Base-by-base conservation (phyloP, 2,329 filamentous ascomycete genomes). In the Fusarium anthophilum region DNA sequence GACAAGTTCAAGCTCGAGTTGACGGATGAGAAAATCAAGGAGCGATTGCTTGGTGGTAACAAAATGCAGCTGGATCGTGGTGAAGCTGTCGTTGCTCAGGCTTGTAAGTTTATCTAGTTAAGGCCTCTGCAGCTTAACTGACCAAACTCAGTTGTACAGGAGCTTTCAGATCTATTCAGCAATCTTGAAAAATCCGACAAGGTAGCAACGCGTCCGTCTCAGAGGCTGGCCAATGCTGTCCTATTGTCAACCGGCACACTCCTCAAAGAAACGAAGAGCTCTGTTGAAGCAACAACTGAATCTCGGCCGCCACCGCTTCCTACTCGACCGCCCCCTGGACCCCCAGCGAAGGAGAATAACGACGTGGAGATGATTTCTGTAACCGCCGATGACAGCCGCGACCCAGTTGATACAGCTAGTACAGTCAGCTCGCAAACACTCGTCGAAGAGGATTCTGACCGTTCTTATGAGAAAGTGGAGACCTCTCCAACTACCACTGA, bases 221-320 rank as follows among this genome's bases (percentile, higher is more conserved):
- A 93, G 76, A 90, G 94, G 73, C 87, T 98, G 39, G 95, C 95
- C 32, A 92, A 94, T 56, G 89, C 95, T 44, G 95, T 95, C 2
- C 86, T 98, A 28, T 89, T 94, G 4, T 86, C 86, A 7, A 87
- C 85, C 0, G 81, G 82, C 47, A 82, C 82, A 4, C 76, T 84
- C 10, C 77, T 84, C 9, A 80, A 80, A 30, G 79, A 80, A 32
- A 63, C 78, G 3, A 82, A 82, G 61, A 74, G 77, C 59, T 51
- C 77, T 17, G 55, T 73, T 8, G 80, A 82, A 54, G 41, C 75
- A 12, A 60, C 76, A 18, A 51, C 66, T 11, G 72, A 74, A 10
- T 39, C 76, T 8, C 74, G 79, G 20, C 85, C 86, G 6, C 88
- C 88, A 1, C 87, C 88, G 7, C 80, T 90, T 6, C 88, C 88